Percentiles rank a stretch among this genome's conserved stretches.
Evolutionary conservation across 1,284 basidiomycete genomes (phyloP).

Genomic region (Cryptococcus maquisensis): DNA sequence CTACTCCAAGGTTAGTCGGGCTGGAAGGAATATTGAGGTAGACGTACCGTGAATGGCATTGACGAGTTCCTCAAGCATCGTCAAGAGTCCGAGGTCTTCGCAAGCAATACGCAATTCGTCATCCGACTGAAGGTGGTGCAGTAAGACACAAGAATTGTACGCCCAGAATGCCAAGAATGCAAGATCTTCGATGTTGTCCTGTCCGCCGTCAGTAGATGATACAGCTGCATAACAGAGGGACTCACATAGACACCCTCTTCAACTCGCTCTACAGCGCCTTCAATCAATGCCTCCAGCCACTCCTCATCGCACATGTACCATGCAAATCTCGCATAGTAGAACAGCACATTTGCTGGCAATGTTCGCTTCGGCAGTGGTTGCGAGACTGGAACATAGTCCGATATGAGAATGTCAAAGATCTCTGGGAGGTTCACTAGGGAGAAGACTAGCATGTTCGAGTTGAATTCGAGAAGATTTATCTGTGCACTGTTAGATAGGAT

Average conservation of each 20-base stretch:
- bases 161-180: constrained; percentile 89
- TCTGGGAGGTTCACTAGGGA: constrained; percentile 68
- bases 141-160: constrained; percentile 81
- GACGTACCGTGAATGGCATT: constrained; percentile 84
- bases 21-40: neutral
- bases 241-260: constrained; percentile 87
- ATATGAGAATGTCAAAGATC: constrained; percentile 76
- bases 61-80: constrained; percentile 63
- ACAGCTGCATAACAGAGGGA: constrained; percentile 14
- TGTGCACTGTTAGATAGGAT: neutral
- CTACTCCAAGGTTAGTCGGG: constrained; percentile 50
- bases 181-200: constrained; percentile 79
- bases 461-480: constrained; percentile 3
- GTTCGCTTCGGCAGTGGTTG: constrained; percentile 58
- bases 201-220: constrained; percentile 2
- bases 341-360: constrained; percentile 76
- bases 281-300: constrained; percentile 87
- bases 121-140: constrained; percentile 86
- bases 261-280: constrained; percentile 84
- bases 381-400: constrained; percentile 57
- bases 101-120: constrained; percentile 67
- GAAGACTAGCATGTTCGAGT: constrained; percentile 70
- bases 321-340: constrained; percentile 81
- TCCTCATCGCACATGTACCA: constrained; percentile 75
- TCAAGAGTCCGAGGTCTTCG: constrained; percentile 66